Evolutionary conservation across 768 basidiomycete species (phyloP), one percentile per base, ranked within the genome.

Genomic region (Boletus vinaceobasis): DNA sequence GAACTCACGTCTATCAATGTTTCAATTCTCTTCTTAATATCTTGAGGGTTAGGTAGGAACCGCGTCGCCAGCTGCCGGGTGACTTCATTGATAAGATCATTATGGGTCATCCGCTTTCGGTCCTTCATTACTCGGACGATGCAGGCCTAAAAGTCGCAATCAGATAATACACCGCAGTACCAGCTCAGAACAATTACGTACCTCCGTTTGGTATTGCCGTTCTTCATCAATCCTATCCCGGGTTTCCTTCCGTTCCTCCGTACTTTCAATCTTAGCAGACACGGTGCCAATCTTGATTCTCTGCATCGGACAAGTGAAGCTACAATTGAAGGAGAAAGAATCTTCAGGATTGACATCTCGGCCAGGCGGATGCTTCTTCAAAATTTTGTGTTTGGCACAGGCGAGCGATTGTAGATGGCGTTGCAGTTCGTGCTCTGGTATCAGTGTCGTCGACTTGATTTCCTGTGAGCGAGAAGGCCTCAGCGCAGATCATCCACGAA

Each of bases 81-180:
- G 33, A 93, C 93, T 71, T 98, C 95, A 61, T 87, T 88, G 56
- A 98, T 78, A 14, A 99, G 80, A 52, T 94, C 92, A 55, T 85
- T 91, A 65, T 98, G 93, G 7, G 78, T 74, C 85, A 98, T 86
- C 50, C 82, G 81, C 68, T 98, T 98, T 52, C 94, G 77, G 67
- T 93, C 87, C 74, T 98, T 98, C 96, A 99, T 98, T 29, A 98
- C 86, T 32, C 97, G 86, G 26, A 99, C 97, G 58, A 98, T 88
- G 65, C 93, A 98, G 1, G 97, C 97, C 95, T 99, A 58, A n/a
- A 13, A 21, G 33, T 31, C 8, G 4, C 38, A 40, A n/a, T 60
- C 52, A 62, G 36, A 55, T 9, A 7, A 21, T 17, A 44, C 33
- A 39, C 5, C 36, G 1, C 44, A 40, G 36, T 44, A 52, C 27